Evolutionary conservation across 2,329 filamentous ascomycete genomes (phyloP).

Genomic region (Magnaporthales sp.): DNA sequence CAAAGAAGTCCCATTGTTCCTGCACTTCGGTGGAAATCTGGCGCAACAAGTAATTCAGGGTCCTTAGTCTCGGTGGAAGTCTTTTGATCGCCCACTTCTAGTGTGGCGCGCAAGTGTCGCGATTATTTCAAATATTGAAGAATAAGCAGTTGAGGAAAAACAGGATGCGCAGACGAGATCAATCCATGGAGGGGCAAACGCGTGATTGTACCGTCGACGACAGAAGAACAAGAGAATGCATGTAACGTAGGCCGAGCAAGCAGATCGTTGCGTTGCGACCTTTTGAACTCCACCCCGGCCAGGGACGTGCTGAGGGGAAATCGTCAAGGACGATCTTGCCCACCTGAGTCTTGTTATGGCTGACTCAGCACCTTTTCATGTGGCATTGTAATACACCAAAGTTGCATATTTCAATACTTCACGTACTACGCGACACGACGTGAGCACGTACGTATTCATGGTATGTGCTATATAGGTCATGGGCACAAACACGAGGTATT

Average conservation of each 20-base stretch:
- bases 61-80: neutral
- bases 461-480: neutral
- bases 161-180: neutral
- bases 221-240: neutral
- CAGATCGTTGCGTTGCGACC: neutral
- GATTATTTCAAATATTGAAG: neutral
- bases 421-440: neutral
- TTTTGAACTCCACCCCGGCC: neutral
- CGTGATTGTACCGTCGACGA: neutral
- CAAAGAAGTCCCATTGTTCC: slow-evolving; percentile 2
- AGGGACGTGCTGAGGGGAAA: neutral
- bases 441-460: neutral
- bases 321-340: neutral
- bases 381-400: too few species aligned
- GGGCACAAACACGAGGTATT: neutral
- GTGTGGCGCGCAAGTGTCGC: neutral
- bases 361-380: neutral
- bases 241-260: neutral
- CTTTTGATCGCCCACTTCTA: neutral
- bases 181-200: neutral
- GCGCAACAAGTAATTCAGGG: neutral
- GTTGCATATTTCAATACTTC: neutral
- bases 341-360: neutral
- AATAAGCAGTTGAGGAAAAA: neutral
- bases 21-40: neutral